phyloP scores from a whole-genome alignment of 2,329 filamentous ascomycete genomes.

The Aureobasidium sp. region DNA sequence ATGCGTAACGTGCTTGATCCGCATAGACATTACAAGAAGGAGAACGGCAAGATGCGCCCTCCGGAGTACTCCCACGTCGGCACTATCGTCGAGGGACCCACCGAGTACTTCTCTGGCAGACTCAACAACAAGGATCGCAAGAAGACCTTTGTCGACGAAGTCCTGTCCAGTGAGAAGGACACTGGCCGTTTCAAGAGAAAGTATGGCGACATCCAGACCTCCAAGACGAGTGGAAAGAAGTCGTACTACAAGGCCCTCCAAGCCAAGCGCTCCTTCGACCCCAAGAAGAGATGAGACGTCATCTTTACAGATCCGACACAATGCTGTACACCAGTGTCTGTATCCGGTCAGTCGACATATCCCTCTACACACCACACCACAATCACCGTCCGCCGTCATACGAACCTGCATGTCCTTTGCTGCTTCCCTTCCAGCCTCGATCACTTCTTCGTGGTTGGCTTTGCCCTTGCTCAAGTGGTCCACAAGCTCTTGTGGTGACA shows the following conservation, averaged over 20 bases:
- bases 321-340: constrained; percentile 16
- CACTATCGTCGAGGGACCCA: constrained; percentile 77
- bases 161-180: constrained; percentile 58
- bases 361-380: not conserved
- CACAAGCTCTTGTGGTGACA: constrained; percentile 43
- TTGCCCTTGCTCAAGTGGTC: constrained; percentile 49
- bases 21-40: constrained; percentile 86
- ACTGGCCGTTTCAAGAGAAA: constrained; percentile 73
- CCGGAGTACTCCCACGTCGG: constrained; percentile 86
- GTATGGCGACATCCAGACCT: constrained; percentile 73
- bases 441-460: constrained; percentile 56
- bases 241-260: constrained; percentile 76
- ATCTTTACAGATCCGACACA: constrained; percentile 14
- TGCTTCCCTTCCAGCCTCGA: constrained; percentile 51
- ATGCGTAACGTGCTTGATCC: constrained; percentile 85
- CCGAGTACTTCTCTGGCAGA: constrained; percentile 74
- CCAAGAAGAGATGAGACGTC: constrained; percentile 23
- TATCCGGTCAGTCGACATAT: constrained; percentile 2
- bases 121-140: constrained; percentile 83
- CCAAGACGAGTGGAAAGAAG: constrained; percentile 83
- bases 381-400: not conserved
- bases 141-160: constrained; percentile 76
- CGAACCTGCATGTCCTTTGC: constrained; percentile 51
- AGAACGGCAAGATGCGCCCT: constrained; percentile 56
- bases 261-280: constrained; percentile 40